These are phyloP conservation scores for Kwoniella dendrophila DNA, from an alignment of 768 basidiomycete species.

Conservation along the genomic window DNA sequence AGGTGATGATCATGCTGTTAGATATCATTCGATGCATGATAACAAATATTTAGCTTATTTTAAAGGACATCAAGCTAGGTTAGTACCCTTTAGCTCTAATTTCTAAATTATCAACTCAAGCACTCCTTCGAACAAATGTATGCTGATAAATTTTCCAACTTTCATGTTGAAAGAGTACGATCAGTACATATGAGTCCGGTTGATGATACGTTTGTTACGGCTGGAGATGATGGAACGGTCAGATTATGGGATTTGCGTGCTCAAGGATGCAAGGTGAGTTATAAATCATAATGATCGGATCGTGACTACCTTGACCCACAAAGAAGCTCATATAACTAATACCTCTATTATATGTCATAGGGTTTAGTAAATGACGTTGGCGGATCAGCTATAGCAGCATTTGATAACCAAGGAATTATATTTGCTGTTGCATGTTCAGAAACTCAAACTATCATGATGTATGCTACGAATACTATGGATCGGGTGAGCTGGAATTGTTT, in stretches of 20 bases:
- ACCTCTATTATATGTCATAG: slow-evolving; percentile 19
- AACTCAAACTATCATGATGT: slow-evolving; percentile 45
- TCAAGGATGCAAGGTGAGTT: slow-evolving; percentile 66
- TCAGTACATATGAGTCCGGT: slow-evolving; percentile 89
- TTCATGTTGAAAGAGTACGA: slow-evolving; percentile 63
- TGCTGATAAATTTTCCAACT: neutral
- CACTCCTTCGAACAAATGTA: neutral
- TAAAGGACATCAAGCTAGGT: slow-evolving; percentile 81
- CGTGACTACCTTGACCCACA: too few relatives aligned
- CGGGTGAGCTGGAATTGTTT: slow-evolving; percentile 35
- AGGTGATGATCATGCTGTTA: slow-evolving; percentile 82
- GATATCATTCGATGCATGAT: slow-evolving; percentile 93
- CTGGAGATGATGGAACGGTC: slow-evolving; percentile 89
- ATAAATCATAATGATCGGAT: too few relatives aligned
- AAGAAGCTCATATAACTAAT: neutral
- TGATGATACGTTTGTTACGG: slow-evolving; percentile 95
- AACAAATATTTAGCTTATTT: slow-evolving; percentile 96
- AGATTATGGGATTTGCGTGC: slow-evolving; percentile 92
- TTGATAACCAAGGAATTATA: slow-evolving; percentile 46
- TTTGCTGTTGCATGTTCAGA: slow-evolving; percentile 50
- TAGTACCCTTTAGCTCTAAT: too few relatives aligned
- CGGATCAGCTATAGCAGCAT: slow-evolving; percentile 47
- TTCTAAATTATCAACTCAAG: neutral
- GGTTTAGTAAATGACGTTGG: slow-evolving; percentile 49
- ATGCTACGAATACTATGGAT: slow-evolving; percentile 37